Evolutionary conservation across 73 alveolate genomes (phyloP).

Genomic region (Breviolum minutum): DNA sequence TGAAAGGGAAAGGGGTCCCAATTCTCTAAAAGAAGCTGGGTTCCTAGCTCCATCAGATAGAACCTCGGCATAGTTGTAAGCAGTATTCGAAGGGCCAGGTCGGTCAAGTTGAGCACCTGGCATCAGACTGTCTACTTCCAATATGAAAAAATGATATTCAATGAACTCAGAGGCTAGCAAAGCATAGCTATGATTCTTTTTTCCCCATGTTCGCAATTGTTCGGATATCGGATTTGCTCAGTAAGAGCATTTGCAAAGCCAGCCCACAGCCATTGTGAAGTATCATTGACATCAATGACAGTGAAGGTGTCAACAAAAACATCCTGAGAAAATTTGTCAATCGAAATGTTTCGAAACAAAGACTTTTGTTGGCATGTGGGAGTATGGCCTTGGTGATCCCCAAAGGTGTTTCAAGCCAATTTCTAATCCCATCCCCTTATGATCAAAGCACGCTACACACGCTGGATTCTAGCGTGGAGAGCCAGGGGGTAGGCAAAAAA

Average conservation of each 20-base stretch:
- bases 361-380: neutral
- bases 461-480: conserved; percentile 18
- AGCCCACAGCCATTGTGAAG: neutral
- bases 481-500: neutral
- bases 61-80: conserved; percentile 11
- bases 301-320: neutral
- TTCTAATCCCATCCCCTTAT: neutral
- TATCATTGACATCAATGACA: neutral
- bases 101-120: neutral
- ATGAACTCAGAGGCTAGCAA: neutral
- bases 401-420: neutral
- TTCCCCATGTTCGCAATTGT: neutral
- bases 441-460: neutral
- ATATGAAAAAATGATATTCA: neutral
- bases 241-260: neutral
- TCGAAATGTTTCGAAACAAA: neutral
- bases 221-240: neutral
- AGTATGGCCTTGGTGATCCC: neutral
- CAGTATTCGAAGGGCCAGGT: neutral
- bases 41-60: conserved; percentile 10
- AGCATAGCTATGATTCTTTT: neutral
- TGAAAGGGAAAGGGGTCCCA: neutral
- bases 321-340: neutral
- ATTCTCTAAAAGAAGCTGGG: neutral
- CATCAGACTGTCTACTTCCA: neutral